A percentile compares a stretch with the other conserved stretches of the same genome.
These are phyloP conservation scores for Suillus weaverae DNA, from an alignment of 768 basidiomycete genomes.

Conservation along the genomic window DNA sequence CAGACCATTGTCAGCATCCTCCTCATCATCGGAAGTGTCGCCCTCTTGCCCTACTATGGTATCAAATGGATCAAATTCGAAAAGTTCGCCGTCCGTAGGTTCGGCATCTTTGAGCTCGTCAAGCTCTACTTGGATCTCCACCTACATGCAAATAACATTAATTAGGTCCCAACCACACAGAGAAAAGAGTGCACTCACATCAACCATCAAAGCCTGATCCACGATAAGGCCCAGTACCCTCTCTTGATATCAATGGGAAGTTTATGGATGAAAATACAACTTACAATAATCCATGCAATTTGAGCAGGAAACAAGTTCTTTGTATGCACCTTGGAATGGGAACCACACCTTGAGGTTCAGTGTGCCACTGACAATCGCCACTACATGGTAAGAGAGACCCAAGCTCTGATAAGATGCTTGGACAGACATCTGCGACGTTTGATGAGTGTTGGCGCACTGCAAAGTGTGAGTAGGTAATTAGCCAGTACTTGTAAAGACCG, in stretches of 20 bases:
- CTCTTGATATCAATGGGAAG: conserved; percentile 36
- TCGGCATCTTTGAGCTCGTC: conserved; percentile 84
- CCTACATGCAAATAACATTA: conserved; percentile 43
- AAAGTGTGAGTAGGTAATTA: too few species aligned
- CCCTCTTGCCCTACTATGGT: conserved; percentile 76
- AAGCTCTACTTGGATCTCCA: conserved; percentile 94
- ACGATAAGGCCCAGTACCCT: conserved; percentile 84
- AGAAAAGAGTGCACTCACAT: conserved; percentile 54
- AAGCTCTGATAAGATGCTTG: conserved; percentile 96
- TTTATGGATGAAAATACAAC: conserved; percentile 30
- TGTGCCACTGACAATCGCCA: conserved; percentile 94
- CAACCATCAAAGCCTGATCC: conserved; percentile 94
- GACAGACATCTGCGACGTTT: too few species aligned
- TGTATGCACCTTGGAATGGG: conserved; percentile 94
- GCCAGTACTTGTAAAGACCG: too few species aligned
- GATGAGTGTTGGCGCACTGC: too few species aligned
- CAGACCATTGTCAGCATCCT: conserved; percentile 53
- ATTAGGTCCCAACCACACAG: not conserved
- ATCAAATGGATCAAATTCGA: conserved; percentile 86
- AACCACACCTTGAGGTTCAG: conserved; percentile 99
- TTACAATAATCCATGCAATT: conserved; percentile 99
- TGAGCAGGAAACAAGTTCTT: conserved; percentile 96
- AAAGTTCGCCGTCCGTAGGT: conserved; percentile 52
- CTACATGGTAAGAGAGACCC: conserved; percentile 87
- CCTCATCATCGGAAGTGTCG: conserved; percentile 53